These are phyloP conservation scores for Solanum ossicruentum DNA, from an alignment of 257 asterid genomes.

Conservation along the genomic window DNA sequence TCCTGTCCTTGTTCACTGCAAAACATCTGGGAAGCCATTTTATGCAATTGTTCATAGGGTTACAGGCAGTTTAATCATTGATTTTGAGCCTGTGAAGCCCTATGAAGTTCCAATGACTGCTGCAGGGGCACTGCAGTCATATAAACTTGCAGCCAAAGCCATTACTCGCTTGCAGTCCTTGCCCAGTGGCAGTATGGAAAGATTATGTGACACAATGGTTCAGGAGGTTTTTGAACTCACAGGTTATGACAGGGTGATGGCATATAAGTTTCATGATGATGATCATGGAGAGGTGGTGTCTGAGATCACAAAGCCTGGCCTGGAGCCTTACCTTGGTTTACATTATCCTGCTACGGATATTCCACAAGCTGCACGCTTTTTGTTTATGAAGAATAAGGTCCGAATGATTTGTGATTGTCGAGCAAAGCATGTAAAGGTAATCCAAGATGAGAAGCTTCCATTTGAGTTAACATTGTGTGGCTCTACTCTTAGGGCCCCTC, in stretches of 20 bases:
- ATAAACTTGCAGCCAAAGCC: constrained; percentile 93
- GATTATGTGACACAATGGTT: constrained; percentile 80
- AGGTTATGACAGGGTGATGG: constrained; percentile 90
- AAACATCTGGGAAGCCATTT: constrained; percentile 88
- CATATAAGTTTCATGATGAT: constrained; percentile 83
- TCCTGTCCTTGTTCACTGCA: constrained; percentile 86
- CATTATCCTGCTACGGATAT: constrained; percentile 97
- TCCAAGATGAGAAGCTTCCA: constrained; percentile 78
- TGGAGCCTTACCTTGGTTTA: constrained; percentile 78
- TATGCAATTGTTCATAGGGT: constrained; percentile 91
- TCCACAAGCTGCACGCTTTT: constrained; percentile 93
- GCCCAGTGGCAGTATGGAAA: constrained; percentile 77
- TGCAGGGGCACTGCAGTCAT: constrained; percentile 93
- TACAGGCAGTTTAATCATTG: constrained; percentile 71
- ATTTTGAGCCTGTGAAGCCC: constrained; percentile 97
- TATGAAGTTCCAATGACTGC: constrained; percentile 96
- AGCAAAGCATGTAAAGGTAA: constrained; percentile 62
- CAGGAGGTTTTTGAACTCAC: constrained; percentile 95
- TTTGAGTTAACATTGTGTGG: constrained; percentile 80
- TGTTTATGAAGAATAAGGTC: constrained; percentile 92
- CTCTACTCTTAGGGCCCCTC: constrained; percentile 88
- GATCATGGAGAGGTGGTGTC: constrained; percentile 94
- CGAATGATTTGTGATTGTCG: constrained; percentile 89
- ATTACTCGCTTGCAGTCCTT: constrained; percentile 81
- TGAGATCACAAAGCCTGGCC: constrained; percentile 78